Conservation (phyloP, 208 protist species). For the Acanthamoeba lenticulata region DNA sequence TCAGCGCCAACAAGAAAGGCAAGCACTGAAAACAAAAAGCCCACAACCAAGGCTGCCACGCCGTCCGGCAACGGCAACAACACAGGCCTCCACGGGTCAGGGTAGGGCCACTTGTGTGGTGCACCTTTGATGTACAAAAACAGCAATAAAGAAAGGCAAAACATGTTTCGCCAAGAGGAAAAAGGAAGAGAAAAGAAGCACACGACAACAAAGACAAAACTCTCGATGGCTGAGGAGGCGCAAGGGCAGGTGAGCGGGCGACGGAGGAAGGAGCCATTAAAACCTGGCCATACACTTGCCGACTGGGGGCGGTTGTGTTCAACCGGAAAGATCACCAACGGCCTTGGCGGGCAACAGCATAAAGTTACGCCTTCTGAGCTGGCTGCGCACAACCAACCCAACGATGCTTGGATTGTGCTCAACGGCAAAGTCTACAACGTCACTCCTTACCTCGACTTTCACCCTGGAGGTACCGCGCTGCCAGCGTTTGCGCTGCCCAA, state of each 20-base stretch:
- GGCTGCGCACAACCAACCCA: not conserved
- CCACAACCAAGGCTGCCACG: too few relatives aligned
- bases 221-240: not conserved
- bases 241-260: not conserved
- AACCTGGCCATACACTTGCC: slow-evolving; percentile 1
- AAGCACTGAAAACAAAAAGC: too few relatives aligned
- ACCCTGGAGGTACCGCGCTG: not conserved
- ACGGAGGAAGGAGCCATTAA: slow-evolving; percentile 9
- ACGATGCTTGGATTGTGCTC: slow-evolving; percentile 30
- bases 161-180: not conserved
- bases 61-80: too few relatives aligned
- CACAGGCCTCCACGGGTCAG: too few relatives aligned
- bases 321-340: slow-evolving; percentile 1
- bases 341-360: not conserved
- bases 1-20: too few relatives aligned
- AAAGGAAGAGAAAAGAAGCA: not conserved
- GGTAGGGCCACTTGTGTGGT: too few relatives aligned
- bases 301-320: slow-evolving; percentile 19
- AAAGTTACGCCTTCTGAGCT: slow-evolving; percentile 32
- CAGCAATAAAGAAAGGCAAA: not conserved
- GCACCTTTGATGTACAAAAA: too few relatives aligned
- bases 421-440: slow-evolving; percentile 55
- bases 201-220: not conserved
- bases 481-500: not conserved
- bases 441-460: slow-evolving; percentile 49